Percentiles rank a stretch among this genome's conserved stretches.
These are phyloP conservation scores for Botrytis sinoallii DNA, from an alignment of 2,329 filamentous ascomycete species.

Conservation along the genomic window DNA sequence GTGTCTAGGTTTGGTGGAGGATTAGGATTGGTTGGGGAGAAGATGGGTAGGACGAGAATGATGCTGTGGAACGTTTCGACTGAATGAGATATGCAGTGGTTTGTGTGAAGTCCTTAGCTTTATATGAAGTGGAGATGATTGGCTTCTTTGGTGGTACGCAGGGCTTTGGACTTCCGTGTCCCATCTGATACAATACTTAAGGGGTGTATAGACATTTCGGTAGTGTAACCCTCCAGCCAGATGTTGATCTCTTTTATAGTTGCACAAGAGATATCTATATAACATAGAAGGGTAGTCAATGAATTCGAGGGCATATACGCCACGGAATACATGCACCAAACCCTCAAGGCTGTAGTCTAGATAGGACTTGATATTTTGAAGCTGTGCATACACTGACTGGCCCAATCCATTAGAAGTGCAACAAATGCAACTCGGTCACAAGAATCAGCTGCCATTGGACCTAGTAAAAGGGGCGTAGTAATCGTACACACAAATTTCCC, in stretches of 20 bases:
- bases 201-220: neutral
- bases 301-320: no score
- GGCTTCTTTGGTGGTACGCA: neutral
- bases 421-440: neutral
- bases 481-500: fast-evolving
- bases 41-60: neutral
- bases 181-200: neutral
- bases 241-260: no score
- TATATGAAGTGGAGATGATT: neutral
- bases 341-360: no score
- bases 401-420: neutral
- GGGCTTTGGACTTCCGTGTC: neutral
- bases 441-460: neutral
- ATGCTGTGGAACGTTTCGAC: neutral
- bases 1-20: neutral
- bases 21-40: neutral
- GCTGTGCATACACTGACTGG: neutral
- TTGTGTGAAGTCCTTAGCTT: no score
- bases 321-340: no score
- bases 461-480: no score
- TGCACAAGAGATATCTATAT: no score
- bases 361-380: no score
- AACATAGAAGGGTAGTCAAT: no score
- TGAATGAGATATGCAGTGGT: neutral
- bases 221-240: neutral